Base-by-base conservation (phyloP, 2,329 filamentous ascomycete genomes). In the Davidsoniella australis region DNA sequence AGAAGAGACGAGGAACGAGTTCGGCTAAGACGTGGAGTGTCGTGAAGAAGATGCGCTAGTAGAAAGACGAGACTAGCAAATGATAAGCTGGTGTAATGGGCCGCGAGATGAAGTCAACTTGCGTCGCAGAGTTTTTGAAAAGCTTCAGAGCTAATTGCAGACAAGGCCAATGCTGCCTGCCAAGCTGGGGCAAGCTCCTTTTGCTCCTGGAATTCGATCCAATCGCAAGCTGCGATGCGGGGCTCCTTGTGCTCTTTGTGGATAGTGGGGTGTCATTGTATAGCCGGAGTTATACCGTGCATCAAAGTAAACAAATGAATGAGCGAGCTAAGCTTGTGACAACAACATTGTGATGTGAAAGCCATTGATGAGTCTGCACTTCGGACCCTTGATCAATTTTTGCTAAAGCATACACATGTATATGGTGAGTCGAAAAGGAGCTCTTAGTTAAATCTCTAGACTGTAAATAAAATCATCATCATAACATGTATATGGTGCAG, bases 1-100 rank as follows among this genome's bases (percentile, higher is more conserved):
- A 48, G 48, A 57, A 56, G 24, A n/a, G 12, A 47, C 10, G 37
- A 47, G 20, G 10, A 24, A 14, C 10, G 45, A 5, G 59, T 61
- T 37, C 55, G 52, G 29, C 33, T 9, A 12, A 40, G n/a, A n/a
- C n/a, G 38, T n/a, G 36, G 26, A 18, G 20, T 23, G 29, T 29
- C 8, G 41, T 14, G 23, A 37, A 7, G 20, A 12, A 26, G 17
- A 36, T 38, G 16, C 20, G n/a, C 20, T 17, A 16, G 12, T 14
- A 20, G 12, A 48, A 17, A 4, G n/a, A 29, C 5, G 23, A 10
- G 14, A 23, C n/a, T 17, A 41, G 17, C 17, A 9, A 23, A n/a
- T 5, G 9, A 41, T 33, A 33, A 33, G 29, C 17, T 10, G 17
- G 40, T 41, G 7, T 8, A 23, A n/a, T n/a, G 16, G 44, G 17